Evolutionary conservation across 192 early-diverging fungal species (phyloP).

Genomic region (Coemansia interrupta): DNA sequence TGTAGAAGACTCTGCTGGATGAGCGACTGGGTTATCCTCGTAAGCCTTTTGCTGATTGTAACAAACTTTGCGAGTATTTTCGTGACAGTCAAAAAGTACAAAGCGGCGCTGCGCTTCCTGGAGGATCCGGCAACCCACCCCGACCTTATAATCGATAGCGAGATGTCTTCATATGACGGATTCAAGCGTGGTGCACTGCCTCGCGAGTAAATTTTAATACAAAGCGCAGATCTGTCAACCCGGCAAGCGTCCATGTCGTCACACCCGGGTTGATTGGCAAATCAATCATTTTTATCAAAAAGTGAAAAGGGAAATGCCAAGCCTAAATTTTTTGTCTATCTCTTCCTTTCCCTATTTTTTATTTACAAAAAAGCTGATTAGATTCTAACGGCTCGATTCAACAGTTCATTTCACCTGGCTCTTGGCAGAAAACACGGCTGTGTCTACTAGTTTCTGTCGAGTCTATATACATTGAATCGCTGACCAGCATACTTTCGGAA

Average conservation of each 20-base stretch:
- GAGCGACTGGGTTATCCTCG: conserved; percentile 47
- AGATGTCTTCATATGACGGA: conserved; percentile 16
- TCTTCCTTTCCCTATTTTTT: too few relatives aligned
- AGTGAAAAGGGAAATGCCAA: not conserved
- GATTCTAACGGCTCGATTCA: not conserved
- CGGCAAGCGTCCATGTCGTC: too few relatives aligned
- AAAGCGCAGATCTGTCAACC: too few relatives aligned
- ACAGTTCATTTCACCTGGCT: too few relatives aligned
- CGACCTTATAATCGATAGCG: conserved; percentile 43
- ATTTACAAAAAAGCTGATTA: not conserved
- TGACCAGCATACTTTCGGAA: too few relatives aligned
- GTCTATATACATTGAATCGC: too few relatives aligned
- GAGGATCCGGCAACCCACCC: conserved; percentile 42
- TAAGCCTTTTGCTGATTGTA: conserved; percentile 33
- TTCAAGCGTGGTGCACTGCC: conserved; percentile 4
- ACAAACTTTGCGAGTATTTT: conserved; percentile 33
- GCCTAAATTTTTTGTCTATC: too few relatives aligned
- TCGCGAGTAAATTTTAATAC: conserved; percentile 3
- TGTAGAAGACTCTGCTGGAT: conserved; percentile 22
- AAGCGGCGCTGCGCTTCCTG: conserved; percentile 28
- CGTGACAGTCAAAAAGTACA: conserved; percentile 39
- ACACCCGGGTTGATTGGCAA: too few relatives aligned
- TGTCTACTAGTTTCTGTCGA: too few relatives aligned
- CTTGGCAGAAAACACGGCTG: too few relatives aligned
- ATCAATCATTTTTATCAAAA: too few relatives aligned